Base-by-base conservation (phyloP, 2,329 filamentous ascomycete genomes). In the Neurospora sp. region DNA sequence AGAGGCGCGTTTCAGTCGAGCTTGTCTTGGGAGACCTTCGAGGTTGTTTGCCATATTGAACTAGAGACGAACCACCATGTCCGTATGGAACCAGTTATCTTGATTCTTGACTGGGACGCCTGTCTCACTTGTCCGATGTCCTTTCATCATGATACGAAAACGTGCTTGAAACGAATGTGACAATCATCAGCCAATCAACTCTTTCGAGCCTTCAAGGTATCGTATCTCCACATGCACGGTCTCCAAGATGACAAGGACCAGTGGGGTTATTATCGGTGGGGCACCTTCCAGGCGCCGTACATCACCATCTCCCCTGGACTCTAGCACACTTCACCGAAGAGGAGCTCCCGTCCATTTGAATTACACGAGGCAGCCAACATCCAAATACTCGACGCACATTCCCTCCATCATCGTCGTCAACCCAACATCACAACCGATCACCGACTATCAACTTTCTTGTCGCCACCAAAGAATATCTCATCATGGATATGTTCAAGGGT, bases 401-500 rank as follows among this genome's bases (percentile, higher is more conserved):
- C 33, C 36, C 42, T 69, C 70, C 52, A 67, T 68, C 62, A 68
- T 68, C 68, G 62, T 67, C 70, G 52, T 42, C 42, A n/a, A 15
- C 38, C 19, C 36, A 13, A 9, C 3, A 28, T 52, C 28, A 8
- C 36, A 38, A 52, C 46, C 66, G 40, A 15, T 33, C 19, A 15
- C 38, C 33, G 38, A 36, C 13, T 10, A 36, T 43, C 17, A n/a
- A 40, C 13, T 10, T 62, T 62, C 13, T 28, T 17, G 52, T 62
- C 28, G 13, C 23, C 28, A 17, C 28, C 23, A 62, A 46, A 68
- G 23, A 70, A 8, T 43, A 19, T 67, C 73, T 73, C 70, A 79
- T 73, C 70, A 88, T 87, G 86, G 86, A 88, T 76, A 81, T 80
- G 73, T 88, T 88, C 82, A 87, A 86, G 78, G 86, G 82, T 75